Evolutionary conservation across 73 alveolate genomes (phyloP), one percentile per base, ranked within the genome.

Genomic region (Blepharisma japonicum): DNA sequence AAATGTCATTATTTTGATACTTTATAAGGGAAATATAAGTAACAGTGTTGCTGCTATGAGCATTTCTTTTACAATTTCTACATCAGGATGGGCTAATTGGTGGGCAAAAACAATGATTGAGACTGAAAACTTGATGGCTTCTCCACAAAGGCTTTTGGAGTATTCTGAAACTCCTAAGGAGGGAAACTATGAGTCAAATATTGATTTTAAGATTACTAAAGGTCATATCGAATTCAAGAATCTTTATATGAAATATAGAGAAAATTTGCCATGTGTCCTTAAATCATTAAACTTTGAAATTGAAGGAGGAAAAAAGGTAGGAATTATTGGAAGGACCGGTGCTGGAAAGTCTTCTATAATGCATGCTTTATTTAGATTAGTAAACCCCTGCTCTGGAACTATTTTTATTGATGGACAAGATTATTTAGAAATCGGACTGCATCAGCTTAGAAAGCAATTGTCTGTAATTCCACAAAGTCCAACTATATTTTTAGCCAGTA

Each of bases 281-380:
- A 47, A 70, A 11, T 7, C 11, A 7, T n/a, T 70, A 11, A 39
- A 18, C 14, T 45, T 70, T 1, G 5, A 7, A n/a, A 70, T 70
- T 70, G 55, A 25, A 39, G 46, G 46, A 7, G 56, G 68, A 39
- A n/a, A 82, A 79, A 91, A 91, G 87, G 76, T 87, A 0, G 98
- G 97, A 39, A 81, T 92, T 38, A 89, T 91, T 0, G 98, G 98
- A 7, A 82, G 97, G 53, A 91, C 97, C 4, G 98, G 98, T 23
- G 92, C 96, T 38, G 98, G 98, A 0, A 94, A 94, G 77, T 71
- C 96, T 56, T 89, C 95, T 25, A 91, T 94, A 61, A 71, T 94
- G 20, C 84, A 85, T 81, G 87, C 95, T 68, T 81, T 94, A 55
- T 84, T 90, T 23, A 71, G 97, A 77, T 80, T 94, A 51, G 81